A percentile compares a stretch with the other conserved stretches of the same genome.
These are phyloP conservation scores for Gnaphalium uliginosum DNA, from an alignment of 129 eudicot genomes.

Conservation along the genomic window DNA sequence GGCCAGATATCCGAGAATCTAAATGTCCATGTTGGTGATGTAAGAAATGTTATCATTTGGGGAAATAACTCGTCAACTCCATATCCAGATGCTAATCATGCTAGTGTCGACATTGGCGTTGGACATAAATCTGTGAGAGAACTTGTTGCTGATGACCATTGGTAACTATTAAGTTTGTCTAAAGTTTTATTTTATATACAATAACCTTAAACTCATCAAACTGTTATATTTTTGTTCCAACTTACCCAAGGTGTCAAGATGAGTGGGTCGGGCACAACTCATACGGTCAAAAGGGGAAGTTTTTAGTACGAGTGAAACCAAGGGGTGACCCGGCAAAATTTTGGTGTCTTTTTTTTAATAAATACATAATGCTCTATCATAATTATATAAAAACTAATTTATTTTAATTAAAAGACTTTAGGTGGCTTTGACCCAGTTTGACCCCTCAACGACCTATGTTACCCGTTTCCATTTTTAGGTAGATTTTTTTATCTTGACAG, in stretches of 20 bases:
- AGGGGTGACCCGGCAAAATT: neutral
- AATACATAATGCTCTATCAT: no score
- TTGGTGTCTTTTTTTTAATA: neutral
- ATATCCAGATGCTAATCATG: constrained; percentile 90
- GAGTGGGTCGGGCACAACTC: neutral
- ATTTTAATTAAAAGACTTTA: neutral
- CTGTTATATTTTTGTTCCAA: neutral
- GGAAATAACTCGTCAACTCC: constrained; percentile 81
- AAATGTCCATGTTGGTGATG: constrained; percentile 71
- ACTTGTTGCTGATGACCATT: constrained; percentile 66
- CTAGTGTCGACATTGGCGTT: constrained; percentile 59
- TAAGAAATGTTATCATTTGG: constrained; percentile 90
- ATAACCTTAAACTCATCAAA: neutral
- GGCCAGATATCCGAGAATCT: constrained; percentile 69
- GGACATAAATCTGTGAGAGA: constrained; percentile 72
- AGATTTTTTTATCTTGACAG: neutral
- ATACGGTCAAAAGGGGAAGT: neutral
- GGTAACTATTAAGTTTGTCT: constrained; percentile 42
- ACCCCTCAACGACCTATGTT: neutral
- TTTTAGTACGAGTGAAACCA: neutral
- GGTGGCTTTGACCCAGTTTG: neutral
- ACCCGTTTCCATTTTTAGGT: neutral
- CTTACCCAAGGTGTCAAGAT: neutral
- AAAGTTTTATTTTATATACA: neutral
- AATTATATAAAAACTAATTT: no score